Evolutionary conservation across 1,139 yeast species (phyloP), one percentile per base, ranked within the genome.

Genomic region (Suhomyces wounanorum): DNA sequence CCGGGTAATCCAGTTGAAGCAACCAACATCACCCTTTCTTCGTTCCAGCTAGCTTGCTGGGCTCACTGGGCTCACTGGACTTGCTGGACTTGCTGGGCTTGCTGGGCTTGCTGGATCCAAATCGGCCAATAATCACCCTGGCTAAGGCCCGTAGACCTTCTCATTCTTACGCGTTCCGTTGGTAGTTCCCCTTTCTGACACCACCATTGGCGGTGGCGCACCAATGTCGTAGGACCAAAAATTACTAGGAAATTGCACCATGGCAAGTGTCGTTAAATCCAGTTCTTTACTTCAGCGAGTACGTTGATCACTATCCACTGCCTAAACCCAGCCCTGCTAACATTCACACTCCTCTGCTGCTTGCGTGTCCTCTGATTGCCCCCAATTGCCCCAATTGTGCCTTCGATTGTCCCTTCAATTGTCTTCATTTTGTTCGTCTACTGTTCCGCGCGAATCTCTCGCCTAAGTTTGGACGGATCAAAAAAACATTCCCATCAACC

Each of bases 371-470:
- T 13, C 3, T 13, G 7, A 30, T 30, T 30, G 33, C 33, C 33
- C 14, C 6, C 6, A 28, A 28, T 14, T 36, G 8, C 40, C 23
- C 40, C 13, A 13, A 39, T 38, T 11, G 18, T n/a, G 25, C 2
- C 31, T 10, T 30, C n/a, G 11, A 13, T 17, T 37, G 17, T 10
- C 33, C 33, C 35, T 30, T 23, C 11, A 23, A 17, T 26, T 21
- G 23, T 21, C 23, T 21, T 25, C 14, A 14, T 25, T 25, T 17
- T 14, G 33, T 26, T 41, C 31, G 44, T 42, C 44, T 28, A 30
- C 39, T 42, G 38, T 42, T 23, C 30, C 37, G 38, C 44, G 44
- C 44, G 44, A 42, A 42, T 28, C 44, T 42, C 25, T 42, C 44
- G 44, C 44, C 44, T 30, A 42, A 33, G 21, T 13, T n/a, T 42